These are phyloP conservation scores for Eurotiales sp. DNA, from an alignment of 2,329 filamentous ascomycete species.

Conservation along the genomic window DNA sequence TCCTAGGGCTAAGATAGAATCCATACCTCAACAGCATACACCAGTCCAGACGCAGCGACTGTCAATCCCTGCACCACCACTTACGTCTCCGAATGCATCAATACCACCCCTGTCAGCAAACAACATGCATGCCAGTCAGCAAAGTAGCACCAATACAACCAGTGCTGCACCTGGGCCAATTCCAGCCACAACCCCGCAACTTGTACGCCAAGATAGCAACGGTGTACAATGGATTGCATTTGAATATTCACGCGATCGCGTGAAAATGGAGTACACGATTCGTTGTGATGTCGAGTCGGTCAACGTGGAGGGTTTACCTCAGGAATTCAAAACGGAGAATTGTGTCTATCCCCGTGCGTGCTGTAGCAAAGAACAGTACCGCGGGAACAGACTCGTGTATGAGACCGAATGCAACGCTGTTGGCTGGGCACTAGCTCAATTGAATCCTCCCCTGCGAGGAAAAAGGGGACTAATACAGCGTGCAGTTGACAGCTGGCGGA, in stretches of 20 bases:
- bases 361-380: constrained; percentile 92
- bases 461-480: constrained; percentile 95
- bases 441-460: constrained; percentile 85
- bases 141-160: constrained; percentile 70
- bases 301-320: constrained; percentile 75
- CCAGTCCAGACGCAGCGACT: constrained; percentile 20
- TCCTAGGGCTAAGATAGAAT: constrained; percentile 47
- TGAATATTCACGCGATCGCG: constrained; percentile 91
- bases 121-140: constrained; percentile 35
- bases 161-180: constrained; percentile 86
- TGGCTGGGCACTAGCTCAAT: constrained; percentile 95
- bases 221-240: constrained; percentile 99
- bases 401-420: constrained; percentile 99
- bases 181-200: constrained; percentile 89
- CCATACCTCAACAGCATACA: constrained; percentile 34
- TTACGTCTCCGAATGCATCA: constrained; percentile 9
- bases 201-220: constrained; percentile 91
- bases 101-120: constrained; percentile 18
- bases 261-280: constrained; percentile 99
- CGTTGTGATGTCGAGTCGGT: constrained; percentile 97
- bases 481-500: constrained; percentile 97
- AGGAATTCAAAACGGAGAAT: constrained; percentile 96
- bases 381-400: constrained; percentile 90
- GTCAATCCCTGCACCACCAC: constrained; percentile 3
- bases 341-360: constrained; percentile 96